Evolutionary conservation across 2,329 filamentous ascomycete genomes (phyloP).

Genomic region (Claviceps pazoutovae): DNA sequence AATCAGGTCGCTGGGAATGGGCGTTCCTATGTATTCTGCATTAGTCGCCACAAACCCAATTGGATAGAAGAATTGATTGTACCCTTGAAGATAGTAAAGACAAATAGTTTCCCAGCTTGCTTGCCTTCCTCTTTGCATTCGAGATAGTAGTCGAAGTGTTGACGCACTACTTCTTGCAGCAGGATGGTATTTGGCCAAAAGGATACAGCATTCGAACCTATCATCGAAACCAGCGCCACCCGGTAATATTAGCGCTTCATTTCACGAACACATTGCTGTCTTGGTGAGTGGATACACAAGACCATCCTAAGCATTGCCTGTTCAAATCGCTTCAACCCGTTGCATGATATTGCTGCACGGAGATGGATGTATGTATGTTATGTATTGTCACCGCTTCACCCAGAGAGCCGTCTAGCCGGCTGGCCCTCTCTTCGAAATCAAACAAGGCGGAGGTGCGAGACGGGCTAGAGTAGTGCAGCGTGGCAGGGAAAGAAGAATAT

Average conservation of each 20-base stretch:
- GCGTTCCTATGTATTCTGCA: constrained; percentile 1
- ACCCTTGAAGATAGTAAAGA: constrained; percentile 9
- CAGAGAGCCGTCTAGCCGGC: neutral
- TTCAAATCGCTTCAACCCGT: too few species aligned
- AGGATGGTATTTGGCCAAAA: constrained; percentile 11
- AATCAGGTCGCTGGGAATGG: constrained; percentile 6
- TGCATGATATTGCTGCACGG: too few species aligned
- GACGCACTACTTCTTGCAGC: constrained; percentile 8
- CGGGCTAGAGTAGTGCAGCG: constrained; percentile 7
- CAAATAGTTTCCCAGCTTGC: constrained; percentile 4
- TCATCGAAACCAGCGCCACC: neutral
- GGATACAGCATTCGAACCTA: constrained; percentile 9
- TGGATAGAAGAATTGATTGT: neutral
- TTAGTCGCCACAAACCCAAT: too few species aligned
- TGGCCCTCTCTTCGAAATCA: constrained; percentile 1
- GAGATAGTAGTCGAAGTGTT: constrained; percentile 7
- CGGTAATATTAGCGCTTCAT: neutral
- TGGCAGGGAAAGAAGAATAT: constrained; percentile 8
- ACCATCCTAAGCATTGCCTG: too few species aligned
- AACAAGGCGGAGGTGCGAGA: constrained; percentile 3
- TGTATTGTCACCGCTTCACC: constrained; percentile 6
- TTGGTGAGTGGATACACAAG: constrained; percentile 7
- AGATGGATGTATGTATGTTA: too few species aligned
- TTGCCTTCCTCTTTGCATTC: constrained; percentile 5
- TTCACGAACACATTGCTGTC: neutral